phyloP scores from a whole-genome alignment of 225 moss, liverwort and hornwort species.

The Straminergon stramineum region DNA sequence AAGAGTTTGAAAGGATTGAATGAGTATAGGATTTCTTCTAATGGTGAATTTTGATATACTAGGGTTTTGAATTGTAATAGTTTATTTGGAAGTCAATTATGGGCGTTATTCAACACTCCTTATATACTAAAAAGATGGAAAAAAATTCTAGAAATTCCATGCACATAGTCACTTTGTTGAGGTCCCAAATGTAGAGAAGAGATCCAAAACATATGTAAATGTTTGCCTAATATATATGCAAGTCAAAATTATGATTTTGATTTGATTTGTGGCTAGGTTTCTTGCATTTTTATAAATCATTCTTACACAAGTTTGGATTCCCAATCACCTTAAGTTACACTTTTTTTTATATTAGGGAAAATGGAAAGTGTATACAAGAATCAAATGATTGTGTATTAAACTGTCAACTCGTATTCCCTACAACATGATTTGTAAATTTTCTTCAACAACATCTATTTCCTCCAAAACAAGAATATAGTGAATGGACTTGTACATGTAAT shows the following conservation, averaged over 20 bases:
- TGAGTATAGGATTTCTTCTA: not conserved
- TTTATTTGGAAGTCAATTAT: not conserved
- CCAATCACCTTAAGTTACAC: not conserved
- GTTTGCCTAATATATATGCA: not conserved
- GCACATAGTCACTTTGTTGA: not conserved
- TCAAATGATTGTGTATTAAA: not conserved
- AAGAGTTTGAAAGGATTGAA: not conserved
- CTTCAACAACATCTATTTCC: not conserved
- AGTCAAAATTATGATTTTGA: not conserved
- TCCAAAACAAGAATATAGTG: not conserved
- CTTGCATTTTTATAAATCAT: not conserved
- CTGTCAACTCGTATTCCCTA: not conserved
- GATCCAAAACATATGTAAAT: not conserved
- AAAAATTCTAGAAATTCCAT: not conserved
- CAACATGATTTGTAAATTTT: not conserved
- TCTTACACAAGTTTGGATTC: not conserved
- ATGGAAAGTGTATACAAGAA: not conserved
- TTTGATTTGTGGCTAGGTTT: not conserved
- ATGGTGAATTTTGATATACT: not conserved
- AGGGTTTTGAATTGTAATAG: not conserved
- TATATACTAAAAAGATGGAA: not conserved
- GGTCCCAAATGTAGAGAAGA: not conserved
- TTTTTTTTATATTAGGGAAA: not conserved
- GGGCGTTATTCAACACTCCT: not conserved
- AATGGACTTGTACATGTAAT: not conserved